Base-by-base conservation (phyloP, 2,329 filamentous ascomycete genomes). In the Nakataea oryzae region DNA sequence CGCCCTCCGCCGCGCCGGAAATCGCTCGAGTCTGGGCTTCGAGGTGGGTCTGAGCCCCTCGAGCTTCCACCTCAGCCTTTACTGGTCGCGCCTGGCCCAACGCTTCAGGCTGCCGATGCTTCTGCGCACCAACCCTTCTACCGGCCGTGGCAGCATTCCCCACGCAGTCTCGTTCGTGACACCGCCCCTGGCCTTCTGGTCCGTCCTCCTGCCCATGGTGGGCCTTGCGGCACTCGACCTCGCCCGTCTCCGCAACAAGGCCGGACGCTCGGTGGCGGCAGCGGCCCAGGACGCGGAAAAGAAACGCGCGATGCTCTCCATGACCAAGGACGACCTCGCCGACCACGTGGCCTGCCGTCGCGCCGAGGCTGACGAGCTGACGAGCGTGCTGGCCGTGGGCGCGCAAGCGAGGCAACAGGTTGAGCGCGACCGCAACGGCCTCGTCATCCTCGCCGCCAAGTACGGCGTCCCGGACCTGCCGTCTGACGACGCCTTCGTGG, bases 391-490 rank as follows among this genome's bases (percentile, higher is more conserved):
- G 47, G 73, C 74, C 1, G 70, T 72, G 7, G 72, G 74, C 1
- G 74, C 80, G 9, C 73, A 75, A 58, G 70, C 70, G 1, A 70
- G 72, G 5, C 77, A 79, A 68, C 69, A 69, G n/a, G 63, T 62
- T 13, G 69, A 73, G 66, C 70, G 72, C 0, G 70, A 74, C 58
- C 69, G 69, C 3, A 73, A 75, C 28, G 76, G 76, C 1, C 72
- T 82, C n/a, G 75, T 80, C 14, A 75, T 82, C n/a, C 62, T 79
- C 60, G 76, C 74, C 63, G 80, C 79, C 62, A 80, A 77, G 66
- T 81, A 78, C 63, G 79, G 79, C 27, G 73, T 78, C 21, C 70
- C 69, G 50, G 70, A 70, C 59, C 59, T 57, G 26, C 50, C 30
- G 28, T 55, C 58, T 12, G 61, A 60, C 29, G 41, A 50, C 14